Evolutionary conservation across 352 stramenopile species (phyloP).

Genomic region (Phytopythium kandeliae): DNA sequence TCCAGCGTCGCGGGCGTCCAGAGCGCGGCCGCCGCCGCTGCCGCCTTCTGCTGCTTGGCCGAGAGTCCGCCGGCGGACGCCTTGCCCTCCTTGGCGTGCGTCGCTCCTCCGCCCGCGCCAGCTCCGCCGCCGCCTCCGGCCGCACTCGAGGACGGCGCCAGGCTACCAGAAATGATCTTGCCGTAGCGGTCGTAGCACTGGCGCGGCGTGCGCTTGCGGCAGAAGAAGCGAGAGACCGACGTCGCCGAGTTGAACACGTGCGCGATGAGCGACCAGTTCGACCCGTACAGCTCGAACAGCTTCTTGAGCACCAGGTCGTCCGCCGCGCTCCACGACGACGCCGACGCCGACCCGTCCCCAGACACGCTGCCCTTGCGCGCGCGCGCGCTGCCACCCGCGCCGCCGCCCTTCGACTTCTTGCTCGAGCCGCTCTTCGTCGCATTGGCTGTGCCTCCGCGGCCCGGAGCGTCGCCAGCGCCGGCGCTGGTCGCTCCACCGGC

Average conservation of each 20-base stretch:
- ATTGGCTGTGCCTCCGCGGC: constrained; percentile 1
- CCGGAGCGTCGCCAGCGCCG: background rate
- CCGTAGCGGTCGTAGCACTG: constrained; percentile 86
- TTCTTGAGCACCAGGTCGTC: constrained; percentile 82
- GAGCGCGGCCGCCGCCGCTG: constrained; percentile 20
- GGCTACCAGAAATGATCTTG: constrained; percentile 68
- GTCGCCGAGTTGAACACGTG: constrained; percentile 78
- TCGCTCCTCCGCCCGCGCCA: constrained; percentile 1
- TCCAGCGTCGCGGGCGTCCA: constrained; percentile 46
- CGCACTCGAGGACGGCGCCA: constrained; percentile 13
- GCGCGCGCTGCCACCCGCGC: constrained; percentile 12
- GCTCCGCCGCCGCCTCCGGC: constrained; percentile 3
- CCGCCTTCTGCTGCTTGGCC: constrained; percentile 41
- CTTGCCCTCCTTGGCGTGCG: constrained; percentile 36
- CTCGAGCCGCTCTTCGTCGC: constrained; percentile 10
- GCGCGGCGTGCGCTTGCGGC: constrained; percentile 65
- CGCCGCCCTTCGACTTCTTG: constrained; percentile 62
- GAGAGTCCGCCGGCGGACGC: constrained; percentile 6
- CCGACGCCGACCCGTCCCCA: constrained; percentile 19
- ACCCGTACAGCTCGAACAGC: constrained; percentile 79
- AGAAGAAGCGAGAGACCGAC: constrained; percentile 66
- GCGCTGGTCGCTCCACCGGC: background rate
- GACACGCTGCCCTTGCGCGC: constrained; percentile 58
- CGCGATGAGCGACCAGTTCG: constrained; percentile 85
- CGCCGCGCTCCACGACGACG: constrained; percentile 59